Percentiles rank a stretch among this genome's conserved stretches.
phyloP scores from a whole-genome alignment of 176 grass and related monocot genomes.

The Thalia dealbata region DNA sequence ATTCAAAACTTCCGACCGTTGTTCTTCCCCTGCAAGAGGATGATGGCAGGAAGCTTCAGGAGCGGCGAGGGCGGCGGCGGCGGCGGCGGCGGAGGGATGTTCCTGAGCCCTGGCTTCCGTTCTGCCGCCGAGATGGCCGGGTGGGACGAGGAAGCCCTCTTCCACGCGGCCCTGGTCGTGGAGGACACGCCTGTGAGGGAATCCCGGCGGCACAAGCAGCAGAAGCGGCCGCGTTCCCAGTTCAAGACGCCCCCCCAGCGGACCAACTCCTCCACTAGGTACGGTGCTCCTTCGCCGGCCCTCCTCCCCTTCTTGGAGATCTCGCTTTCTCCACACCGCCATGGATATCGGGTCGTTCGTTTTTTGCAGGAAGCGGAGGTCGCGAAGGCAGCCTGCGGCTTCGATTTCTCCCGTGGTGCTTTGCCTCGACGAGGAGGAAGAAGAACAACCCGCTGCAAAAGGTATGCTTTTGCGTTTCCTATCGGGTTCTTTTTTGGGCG shows the following conservation, averaged over 20 bases:
- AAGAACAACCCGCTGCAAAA: conserved; percentile 5
- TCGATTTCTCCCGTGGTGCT: conserved; percentile 45
- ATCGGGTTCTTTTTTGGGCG: too few relatives aligned
- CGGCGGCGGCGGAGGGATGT: neutral
- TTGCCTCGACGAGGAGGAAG: conserved; percentile 48
- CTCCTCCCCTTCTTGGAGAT: too few relatives aligned
- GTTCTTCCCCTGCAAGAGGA: neutral
- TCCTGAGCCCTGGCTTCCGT: conserved; percentile 75
- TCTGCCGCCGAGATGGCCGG: conserved; percentile 66
- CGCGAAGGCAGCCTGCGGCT: conserved; percentile 26
- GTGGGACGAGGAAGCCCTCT: conserved; percentile 88
- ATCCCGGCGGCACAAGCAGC: conserved; percentile 58
- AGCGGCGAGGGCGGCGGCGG: neutral
- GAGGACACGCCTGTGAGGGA: conserved; percentile 94
- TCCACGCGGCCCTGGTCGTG: conserved; percentile 41
- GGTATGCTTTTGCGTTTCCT: too few relatives aligned
- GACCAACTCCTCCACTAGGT: conserved; percentile 39
- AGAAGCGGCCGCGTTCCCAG: conserved; percentile 2
- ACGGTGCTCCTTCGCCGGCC: too few relatives aligned
- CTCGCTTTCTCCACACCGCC: too few relatives aligned
- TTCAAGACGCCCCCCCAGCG: conserved; percentile 23
- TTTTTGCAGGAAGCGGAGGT: conserved; percentile 53
- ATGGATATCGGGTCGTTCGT: neutral
- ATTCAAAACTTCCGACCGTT: conserved; percentile 69
- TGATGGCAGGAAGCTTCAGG: neutral